Percentiles rank a stretch among this genome's conserved stretches.
Evolutionary conservation across 331 rosid species (phyloP).

Genomic region (Cydonia oblonga): DNA sequence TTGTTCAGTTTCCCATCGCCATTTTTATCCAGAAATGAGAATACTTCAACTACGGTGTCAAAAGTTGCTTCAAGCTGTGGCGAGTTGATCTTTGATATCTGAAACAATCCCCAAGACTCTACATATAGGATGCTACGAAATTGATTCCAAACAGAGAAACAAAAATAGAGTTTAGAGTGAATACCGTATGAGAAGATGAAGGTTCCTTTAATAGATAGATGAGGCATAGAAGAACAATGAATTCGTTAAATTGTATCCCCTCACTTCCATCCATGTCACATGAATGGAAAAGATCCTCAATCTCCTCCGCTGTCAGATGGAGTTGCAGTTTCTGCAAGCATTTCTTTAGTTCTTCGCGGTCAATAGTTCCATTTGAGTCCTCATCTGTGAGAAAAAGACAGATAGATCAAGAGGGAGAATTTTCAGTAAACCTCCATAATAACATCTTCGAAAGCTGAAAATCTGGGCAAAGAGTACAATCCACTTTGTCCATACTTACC

Average conservation of each 20-base stretch:
- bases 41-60: conserved; percentile 53
- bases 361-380: conserved; percentile 74
- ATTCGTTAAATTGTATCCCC: conserved; percentile 77
- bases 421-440: conserved; percentile 3
- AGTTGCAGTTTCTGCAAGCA: conserved; percentile 57
- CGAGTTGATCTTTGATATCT: conserved; percentile 45
- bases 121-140: background rate
- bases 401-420: conserved; percentile 1
- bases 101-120: conserved; percentile 20
- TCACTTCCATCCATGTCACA: conserved; percentile 80
- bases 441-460: background rate
- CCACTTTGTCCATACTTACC: conserved; percentile 39
- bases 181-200: conserved; percentile 35
- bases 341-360: conserved; percentile 46
- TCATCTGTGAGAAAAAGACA: conserved; percentile 40
- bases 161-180: conserved; percentile 5
- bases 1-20: conserved; percentile 71
- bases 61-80: conserved; percentile 61
- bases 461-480: background rate
- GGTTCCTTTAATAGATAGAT: conserved; percentile 59
- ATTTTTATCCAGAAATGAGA: conserved; percentile 64
- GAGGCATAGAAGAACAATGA: conserved; percentile 81
- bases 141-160: background rate
- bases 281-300: conserved; percentile 58
- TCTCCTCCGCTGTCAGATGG: conserved; percentile 49